A percentile compares a stretch with the other conserved stretches of the same genome.
phyloP scores from a whole-genome alignment of 2,329 filamentous ascomycete genomes.

The Thermochaetoides dissita region DNA sequence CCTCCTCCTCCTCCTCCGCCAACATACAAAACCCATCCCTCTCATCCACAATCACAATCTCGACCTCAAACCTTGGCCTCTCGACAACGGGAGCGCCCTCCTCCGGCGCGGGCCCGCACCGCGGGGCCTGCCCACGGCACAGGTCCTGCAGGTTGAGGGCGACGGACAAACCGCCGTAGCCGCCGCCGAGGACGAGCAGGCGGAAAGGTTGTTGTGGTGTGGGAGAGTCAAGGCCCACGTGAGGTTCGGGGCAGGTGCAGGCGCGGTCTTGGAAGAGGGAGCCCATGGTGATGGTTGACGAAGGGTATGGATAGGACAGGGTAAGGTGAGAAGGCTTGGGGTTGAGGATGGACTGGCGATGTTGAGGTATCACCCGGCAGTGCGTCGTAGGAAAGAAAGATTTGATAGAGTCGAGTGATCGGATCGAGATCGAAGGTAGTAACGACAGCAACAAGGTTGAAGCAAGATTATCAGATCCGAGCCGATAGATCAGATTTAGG shows the following conservation, averaged over 20 bases:
- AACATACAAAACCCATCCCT: slow-evolving; percentile 68
- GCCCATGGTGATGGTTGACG: slow-evolving; percentile 7
- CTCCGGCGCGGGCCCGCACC: slow-evolving; percentile 22
- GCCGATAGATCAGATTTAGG: too few species aligned
- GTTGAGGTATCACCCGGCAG: too few species aligned
- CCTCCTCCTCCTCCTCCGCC: too few species aligned
- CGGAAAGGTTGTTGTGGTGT: slow-evolving; percentile 25
- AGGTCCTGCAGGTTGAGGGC: slow-evolving; percentile 55
- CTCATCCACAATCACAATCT: slow-evolving; percentile 65
- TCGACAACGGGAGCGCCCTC: slow-evolving; percentile 8
- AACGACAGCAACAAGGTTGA: too few species aligned
- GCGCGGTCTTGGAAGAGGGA: slow-evolving; percentile 3
- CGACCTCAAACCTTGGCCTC: slow-evolving; percentile 33
- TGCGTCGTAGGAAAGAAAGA: too few species aligned
- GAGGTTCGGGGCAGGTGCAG: background rate
- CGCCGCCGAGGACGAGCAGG: slow-evolving; percentile 56
- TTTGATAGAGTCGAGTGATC: too few species aligned
- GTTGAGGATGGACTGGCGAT: background rate
- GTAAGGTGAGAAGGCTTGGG: background rate
- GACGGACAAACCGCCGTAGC: slow-evolving; percentile 56
- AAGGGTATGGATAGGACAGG: background rate
- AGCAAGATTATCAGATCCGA: too few species aligned
- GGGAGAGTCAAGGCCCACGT: background rate
- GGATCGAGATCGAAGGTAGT: too few species aligned
- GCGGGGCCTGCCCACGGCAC: slow-evolving; percentile 39